Base-by-base conservation (phyloP, 768 basidiomycete genomes). In the Cyathus striatus region DNA sequence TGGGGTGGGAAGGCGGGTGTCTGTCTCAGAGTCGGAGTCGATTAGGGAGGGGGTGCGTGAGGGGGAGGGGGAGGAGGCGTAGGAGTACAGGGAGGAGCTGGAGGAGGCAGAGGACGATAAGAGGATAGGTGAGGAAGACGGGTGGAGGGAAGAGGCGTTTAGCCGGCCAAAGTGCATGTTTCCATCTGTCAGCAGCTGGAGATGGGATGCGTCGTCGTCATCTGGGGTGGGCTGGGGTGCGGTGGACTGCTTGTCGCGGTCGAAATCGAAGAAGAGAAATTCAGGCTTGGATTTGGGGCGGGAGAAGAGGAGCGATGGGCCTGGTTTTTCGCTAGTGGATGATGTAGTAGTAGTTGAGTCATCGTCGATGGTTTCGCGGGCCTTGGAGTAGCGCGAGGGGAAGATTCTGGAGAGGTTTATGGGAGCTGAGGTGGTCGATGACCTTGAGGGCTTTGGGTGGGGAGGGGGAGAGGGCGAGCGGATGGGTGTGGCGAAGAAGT, bases 301-400 rank as follows among this genome's bases (percentile, higher is more conserved):
- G n/a, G n/a, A n/a, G n/a, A n/a, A n/a, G n/a, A n/a, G n/a, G n/a
- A n/a, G n/a, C n/a, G n/a, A n/a, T n/a, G n/a, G n/a, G n/a, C n/a
- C n/a, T n/a, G n/a, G n/a, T n/a, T n/a, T n/a, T n/a, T n/a, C n/a
- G n/a, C n/a, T n/a, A n/a, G n/a, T n/a, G n/a, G n/a, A 30, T 30
- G 27, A 9, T 9, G n/a, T 30, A n/a, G 27, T 30, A 30, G 27
- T 30, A 30, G 27, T 30, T 9, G 27, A 9, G 35, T 36, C 10
- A 18, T 40, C 23, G 10, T 6, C 40, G 33, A 26, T 48, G 49
- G 27, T 40, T 38, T 23, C 16, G 14, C 36, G 46, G 18, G 23
- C 46, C 9, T 57, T 54, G 3, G 56, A 62, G 48, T 72, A 65
- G 13, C 69, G 57, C 24, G 65, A 72, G 25, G 70, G 69, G 44